Conservation (phyloP, 306 rosid species). For the Prunus dulcis region DNA sequence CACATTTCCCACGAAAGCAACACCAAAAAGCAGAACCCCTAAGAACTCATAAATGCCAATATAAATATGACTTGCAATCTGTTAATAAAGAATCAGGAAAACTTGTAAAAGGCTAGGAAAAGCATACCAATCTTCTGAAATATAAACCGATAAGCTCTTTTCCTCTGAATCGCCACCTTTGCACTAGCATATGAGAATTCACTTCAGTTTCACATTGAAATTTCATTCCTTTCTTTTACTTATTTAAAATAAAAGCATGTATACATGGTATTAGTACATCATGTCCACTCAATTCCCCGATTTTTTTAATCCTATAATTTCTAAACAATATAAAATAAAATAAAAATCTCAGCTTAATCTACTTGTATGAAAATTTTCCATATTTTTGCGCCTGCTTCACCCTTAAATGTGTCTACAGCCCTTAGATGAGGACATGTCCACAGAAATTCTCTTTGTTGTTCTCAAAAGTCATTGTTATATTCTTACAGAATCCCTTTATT, state of each 20-base stretch:
- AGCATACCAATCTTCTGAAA: conserved; percentile 64
- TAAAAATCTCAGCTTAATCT: not conserved
- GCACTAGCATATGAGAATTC: conserved; percentile 49
- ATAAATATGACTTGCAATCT: conserved; percentile 11
- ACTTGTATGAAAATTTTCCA: not conserved
- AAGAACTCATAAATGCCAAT: conserved; percentile 24
- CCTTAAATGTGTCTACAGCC: not conserved
- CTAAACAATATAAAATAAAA: not conserved
- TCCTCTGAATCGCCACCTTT: conserved; percentile 69
- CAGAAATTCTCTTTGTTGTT: not conserved
- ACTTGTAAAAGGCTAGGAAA: conserved; percentile 12
- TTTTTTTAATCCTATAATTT: not conserved
- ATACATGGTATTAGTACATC: not conserved
- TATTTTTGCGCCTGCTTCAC: not conserved
- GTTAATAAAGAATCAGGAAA: conserved; percentile 12
- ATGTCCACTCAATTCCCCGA: conserved; percentile 1
- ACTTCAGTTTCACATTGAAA: not conserved
- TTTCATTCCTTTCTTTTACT: not conserved
- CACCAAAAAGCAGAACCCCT: conserved; percentile 72
- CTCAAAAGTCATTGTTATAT: not conserved
- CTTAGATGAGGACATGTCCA: not conserved
- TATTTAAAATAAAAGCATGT: not conserved
- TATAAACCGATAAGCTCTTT: conserved; percentile 54
- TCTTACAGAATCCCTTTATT: not conserved
- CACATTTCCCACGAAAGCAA: conserved; percentile 84